Base-by-base conservation (phyloP, 768 basidiomycete species). In the Pleurotus tuber-regium region DNA sequence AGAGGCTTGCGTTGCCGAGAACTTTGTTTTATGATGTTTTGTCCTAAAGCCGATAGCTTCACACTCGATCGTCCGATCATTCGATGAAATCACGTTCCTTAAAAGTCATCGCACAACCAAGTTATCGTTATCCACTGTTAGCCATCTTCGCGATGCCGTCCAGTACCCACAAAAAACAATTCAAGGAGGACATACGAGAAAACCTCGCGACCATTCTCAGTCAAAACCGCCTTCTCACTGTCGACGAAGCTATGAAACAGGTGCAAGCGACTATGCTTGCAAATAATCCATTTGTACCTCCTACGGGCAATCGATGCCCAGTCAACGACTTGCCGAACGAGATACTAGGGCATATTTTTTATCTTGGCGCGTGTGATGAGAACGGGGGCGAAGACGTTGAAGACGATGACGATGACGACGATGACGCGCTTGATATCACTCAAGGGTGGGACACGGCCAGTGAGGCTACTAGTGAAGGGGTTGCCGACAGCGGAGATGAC, bases 271-370 rank as follows among this genome's bases (percentile, higher is more conserved):
- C 68, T 4, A 64, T 76, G 64, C 69, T 77, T 28, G 54, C 59
- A 24, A 72, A 78, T 58, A 80, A 80, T 51, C 80, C 75, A 0
- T 80, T 69, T 51, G 60, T 73, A 23, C 76, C 80, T 9, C 78
- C 78, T 0, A 63, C 62, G 19, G 69, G 72, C 43, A 67, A 61
- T 2, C 59, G 63, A 28, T 82, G 80, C 54, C 77, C 73, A 1
- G 70, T 84, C 28, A 78, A 82, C 50, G 64, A 68, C 30, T 72
- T 84, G 12, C 82, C 82, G 1, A 74, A 74, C 14, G 83, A 84
- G 58, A 67, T 85, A 21, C 72, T 85, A 4, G 77, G 74, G 1
- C 71, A 76, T 53, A 78, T 85, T 51, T 85, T 84, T 57, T 63
- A 71, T 9, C 55, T 75, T 8, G 83, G 83, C 4, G 66, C 69